These are phyloP conservation scores for Camelina sativa DNA, from an alignment of 345 rosid species.

Conservation along the genomic window DNA sequence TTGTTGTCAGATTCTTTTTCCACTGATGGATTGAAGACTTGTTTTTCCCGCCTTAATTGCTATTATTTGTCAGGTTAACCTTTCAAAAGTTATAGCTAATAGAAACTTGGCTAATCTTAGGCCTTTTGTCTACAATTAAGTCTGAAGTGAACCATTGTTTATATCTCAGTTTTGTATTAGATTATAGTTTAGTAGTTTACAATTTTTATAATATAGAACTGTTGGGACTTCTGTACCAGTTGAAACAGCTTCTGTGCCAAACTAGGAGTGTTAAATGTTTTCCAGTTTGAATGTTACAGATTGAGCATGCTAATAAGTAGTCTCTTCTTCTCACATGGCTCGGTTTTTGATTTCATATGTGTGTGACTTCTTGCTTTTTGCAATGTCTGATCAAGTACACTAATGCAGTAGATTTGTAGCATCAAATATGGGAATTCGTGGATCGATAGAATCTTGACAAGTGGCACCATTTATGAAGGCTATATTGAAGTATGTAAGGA, in stretches of 20 bases:
- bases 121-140: conserved; percentile 3
- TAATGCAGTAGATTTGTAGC: conserved; percentile 38
- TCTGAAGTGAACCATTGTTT: background rate
- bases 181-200: background rate
- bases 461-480: conserved; percentile 38
- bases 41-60: conserved; percentile 14
- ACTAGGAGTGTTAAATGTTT: background rate
- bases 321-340: conserved; percentile 26
- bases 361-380: conserved; percentile 22
- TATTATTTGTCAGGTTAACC: background rate
- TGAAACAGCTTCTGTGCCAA: conserved; percentile 4
- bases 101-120: conserved; percentile 8
- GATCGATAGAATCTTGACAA: conserved; percentile 37
- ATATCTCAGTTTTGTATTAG: conserved; percentile 18
- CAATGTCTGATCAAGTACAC: conserved; percentile 31
- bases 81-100: background rate
- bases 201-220: background rate
- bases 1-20: conserved; percentile 3
- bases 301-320: conserved; percentile 18
- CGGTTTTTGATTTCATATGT: background rate
- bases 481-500: conserved; percentile 46
- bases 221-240: background rate
- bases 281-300: conserved; percentile 18
- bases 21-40: conserved; percentile 6
- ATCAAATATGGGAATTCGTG: conserved; percentile 33